Conservation (phyloP, 805 yeast species). For the Wickerhamomyces sydowiorum region DNA sequence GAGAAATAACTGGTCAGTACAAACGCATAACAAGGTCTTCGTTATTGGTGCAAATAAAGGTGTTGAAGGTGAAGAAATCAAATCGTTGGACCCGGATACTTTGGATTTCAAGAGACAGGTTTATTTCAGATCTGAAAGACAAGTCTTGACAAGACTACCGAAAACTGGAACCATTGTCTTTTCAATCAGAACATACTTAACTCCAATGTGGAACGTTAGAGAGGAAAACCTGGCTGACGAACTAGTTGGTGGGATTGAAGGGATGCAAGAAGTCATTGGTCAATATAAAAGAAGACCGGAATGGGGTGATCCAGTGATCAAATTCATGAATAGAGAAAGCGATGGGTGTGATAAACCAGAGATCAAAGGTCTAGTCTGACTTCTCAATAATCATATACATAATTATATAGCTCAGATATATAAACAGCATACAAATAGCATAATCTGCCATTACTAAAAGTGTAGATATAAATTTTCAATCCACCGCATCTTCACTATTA, state of each 20-base stretch:
- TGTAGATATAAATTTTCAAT: no score
- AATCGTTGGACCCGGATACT: conserved; percentile 27
- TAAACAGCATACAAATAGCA: no score
- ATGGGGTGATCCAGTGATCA: conserved; percentile 66
- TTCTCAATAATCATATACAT: background rate
- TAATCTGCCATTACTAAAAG: no score
- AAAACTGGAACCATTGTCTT: conserved; percentile 39
- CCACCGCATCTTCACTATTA: no score
- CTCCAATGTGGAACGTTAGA: conserved; percentile 44
- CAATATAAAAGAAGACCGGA: conserved; percentile 55
- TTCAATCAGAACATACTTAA: conserved; percentile 50
- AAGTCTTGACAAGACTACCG: conserved; percentile 48
- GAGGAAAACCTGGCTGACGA: conserved; percentile 44
- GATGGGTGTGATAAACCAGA: conserved; percentile 25
- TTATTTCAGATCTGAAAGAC: conserved; percentile 58
- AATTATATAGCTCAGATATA: no score
- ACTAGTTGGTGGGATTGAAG: conserved; percentile 56
- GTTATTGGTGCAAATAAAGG: conserved; percentile 40
- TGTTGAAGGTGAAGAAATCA: conserved; percentile 22
- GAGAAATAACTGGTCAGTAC: conserved; percentile 68
- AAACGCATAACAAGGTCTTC: conserved; percentile 47
- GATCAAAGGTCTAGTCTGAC: conserved; percentile 7
- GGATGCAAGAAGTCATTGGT: conserved; percentile 53
- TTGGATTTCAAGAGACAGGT: conserved; percentile 35
- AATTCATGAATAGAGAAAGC: conserved; percentile 32